Evolutionary conservation across 257 asterid species (phyloP), one percentile per base, ranked within the genome.

Genomic region (Striga asiatica): DNA sequence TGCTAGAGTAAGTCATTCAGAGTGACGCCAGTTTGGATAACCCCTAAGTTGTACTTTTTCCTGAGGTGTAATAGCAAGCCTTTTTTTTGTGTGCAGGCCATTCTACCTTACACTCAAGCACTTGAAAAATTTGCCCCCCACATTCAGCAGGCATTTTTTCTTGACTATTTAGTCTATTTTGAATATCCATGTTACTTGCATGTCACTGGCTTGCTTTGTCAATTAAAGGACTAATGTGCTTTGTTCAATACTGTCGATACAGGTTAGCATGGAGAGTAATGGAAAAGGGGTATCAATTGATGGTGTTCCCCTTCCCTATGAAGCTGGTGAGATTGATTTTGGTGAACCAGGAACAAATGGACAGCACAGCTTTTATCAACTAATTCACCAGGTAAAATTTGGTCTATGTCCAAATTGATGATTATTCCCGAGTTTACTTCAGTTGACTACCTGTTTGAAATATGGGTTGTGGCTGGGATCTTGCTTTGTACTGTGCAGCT

Each of bases 271-370:
- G 97, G 99, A 92, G 78, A 92, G 99, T 79, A 92, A 92, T 59
- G 99, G 99, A 50, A 92, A 92, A 75, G 97, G 94, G 22, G 97
- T 92, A 22, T 92, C 97, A 58, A 82, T 92, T 61, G 95, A 92
- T 70, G 99, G 99, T 25, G 79, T 73, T 47, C 95, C 89, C 50
- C 99, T 92, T 70, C 97, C 97, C 22, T 82, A 67, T 61, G 94
- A 84, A 77, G 48, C 91, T 18, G 99, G 99, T 75, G 99, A 92
- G 74, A 92, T 92, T 74, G 99, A 92, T 80, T 92, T 92, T 72
- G 99, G 99, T 13, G 99, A 92, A 77, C 99, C 99, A 35, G 99
- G 99, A 68, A 92, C 97, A 57, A 92, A 92, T 61, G 99, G 99
- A 14, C 97, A 92, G 64, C 99, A 92, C 80, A 92, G 99, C 80